Evolutionary conservation across 352 stramenopile species (phyloP).

Genomic region (Globisporangium ultimum): DNA sequence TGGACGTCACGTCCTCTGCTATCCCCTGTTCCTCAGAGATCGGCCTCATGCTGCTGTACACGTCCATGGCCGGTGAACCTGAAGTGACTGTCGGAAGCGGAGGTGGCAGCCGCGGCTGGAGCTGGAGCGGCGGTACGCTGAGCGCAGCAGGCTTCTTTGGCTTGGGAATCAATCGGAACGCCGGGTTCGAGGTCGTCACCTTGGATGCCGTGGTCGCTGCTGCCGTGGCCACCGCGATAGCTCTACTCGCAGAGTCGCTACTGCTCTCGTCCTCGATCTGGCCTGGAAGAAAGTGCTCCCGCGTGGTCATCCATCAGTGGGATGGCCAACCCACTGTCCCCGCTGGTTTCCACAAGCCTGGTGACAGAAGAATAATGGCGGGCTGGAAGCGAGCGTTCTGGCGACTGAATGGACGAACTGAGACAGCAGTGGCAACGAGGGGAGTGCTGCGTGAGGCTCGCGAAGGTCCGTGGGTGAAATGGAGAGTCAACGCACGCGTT

Average conservation of each 20-base stretch:
- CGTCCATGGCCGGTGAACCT: background rate
- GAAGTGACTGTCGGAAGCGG: background rate
- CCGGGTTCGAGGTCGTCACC: background rate
- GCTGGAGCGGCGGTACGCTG: background rate
- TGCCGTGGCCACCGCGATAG: background rate
- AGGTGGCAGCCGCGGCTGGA: background rate
- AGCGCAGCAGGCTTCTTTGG: background rate
- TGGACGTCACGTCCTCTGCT: background rate
- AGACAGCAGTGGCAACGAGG: too few species aligned
- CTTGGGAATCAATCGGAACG: slow-evolving; percentile 7
- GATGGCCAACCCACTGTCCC: slow-evolving; percentile 3
- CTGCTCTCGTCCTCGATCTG: slow-evolving; percentile 18
- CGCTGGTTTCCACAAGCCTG: too few species aligned
- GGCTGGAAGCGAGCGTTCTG: too few species aligned
- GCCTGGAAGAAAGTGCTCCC: slow-evolving; percentile 16
- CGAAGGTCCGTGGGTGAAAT: too few species aligned
- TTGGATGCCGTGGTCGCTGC: background rate
- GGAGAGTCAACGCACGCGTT: too few species aligned
- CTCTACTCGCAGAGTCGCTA: background rate
- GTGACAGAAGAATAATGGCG: too few species aligned
- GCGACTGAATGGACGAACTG: too few species aligned
- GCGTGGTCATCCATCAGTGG: slow-evolving; percentile 22
- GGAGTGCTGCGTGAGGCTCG: too few species aligned
- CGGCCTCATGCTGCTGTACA: background rate
- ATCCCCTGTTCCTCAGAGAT: background rate